These are phyloP conservation scores for Monilinia laxa DNA, from an alignment of 2,329 filamentous ascomycete species.

Conservation along the genomic window DNA sequence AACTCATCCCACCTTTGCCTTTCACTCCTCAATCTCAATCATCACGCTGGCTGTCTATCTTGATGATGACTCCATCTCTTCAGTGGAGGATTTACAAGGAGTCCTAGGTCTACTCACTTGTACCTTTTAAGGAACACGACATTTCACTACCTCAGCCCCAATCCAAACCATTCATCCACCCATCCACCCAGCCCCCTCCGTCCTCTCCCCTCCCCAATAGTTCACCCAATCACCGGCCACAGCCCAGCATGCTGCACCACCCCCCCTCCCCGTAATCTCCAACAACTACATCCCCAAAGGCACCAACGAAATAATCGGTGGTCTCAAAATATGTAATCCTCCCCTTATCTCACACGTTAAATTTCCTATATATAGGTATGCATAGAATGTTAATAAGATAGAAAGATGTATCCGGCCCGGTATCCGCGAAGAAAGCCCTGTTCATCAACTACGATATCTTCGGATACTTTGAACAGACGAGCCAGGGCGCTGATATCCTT, in stretches of 20 bases:
- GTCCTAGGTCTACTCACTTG: background rate
- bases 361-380: no score
- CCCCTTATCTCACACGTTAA: background rate
- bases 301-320: slow-evolving; percentile 54
- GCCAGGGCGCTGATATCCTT: slow-evolving; percentile 68
- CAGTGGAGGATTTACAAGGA: no score
- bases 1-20: background rate
- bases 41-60: no score
- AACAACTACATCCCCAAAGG: slow-evolving; percentile 56
- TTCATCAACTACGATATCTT: slow-evolving; percentile 64
- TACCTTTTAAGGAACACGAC: background rate
- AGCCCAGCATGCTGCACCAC: slow-evolving; percentile 57
- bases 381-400: background rate
- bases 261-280: slow-evolving; percentile 55
- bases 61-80: no score
- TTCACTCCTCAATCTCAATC: background rate
- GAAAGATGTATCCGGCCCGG: slow-evolving; percentile 47
- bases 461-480: slow-evolving; percentile 67
- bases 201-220: background rate
- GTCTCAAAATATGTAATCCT: slow-evolving; percentile 51
- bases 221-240: slow-evolving; percentile 44
- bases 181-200: background rate
- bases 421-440: slow-evolving; percentile 55
- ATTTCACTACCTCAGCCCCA: background rate
- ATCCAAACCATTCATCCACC: background rate